phyloP scores from a whole-genome alignment of 495 filamentous ascomycete genomes.

The Xylaria telfairii region DNA sequence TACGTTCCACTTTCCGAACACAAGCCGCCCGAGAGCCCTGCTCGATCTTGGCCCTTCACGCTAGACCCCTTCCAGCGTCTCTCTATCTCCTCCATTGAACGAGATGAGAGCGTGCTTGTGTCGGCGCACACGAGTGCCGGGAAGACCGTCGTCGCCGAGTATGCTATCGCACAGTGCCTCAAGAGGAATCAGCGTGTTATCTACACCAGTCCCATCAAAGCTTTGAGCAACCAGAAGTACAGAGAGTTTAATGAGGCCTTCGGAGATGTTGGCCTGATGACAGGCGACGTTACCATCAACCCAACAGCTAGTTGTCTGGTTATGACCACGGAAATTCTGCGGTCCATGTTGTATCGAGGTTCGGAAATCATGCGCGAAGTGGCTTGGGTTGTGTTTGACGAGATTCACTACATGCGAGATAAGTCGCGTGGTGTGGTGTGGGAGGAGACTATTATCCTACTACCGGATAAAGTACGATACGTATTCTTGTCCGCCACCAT shows the following conservation, averaged over 20 bases:
- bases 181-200: conserved; percentile 97
- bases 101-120: conserved; percentile 93
- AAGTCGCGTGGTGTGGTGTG: conserved; percentile 94
- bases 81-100: conserved; percentile 89
- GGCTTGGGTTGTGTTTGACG: conserved; percentile 96
- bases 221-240: conserved; percentile 97
- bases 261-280: conserved; percentile 97
- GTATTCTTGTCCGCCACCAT: conserved; percentile 99
- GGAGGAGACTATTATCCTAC: conserved; percentile 97
- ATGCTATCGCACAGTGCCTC: conserved; percentile 96
- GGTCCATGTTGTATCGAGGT: conserved; percentile 97
- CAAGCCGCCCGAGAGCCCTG: conserved; percentile 81
- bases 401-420: conserved; percentile 98
- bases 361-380: conserved; percentile 99
- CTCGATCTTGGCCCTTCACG: conserved; percentile 82
- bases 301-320: conserved; percentile 97
- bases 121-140: conserved; percentile 97
- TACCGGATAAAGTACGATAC: conserved; percentile 97
- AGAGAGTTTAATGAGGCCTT: conserved; percentile 95
- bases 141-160: conserved; percentile 97
- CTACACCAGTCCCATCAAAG: conserved; percentile 99
- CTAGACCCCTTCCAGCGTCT: conserved; percentile 97
- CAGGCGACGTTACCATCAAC: conserved; percentile 98
- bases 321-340: conserved; percentile 99
- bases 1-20: conserved; percentile 93